Evolutionary conservation across 176 grass and related monocot species (phyloP).

Genomic region (Musa schizocarpa): DNA sequence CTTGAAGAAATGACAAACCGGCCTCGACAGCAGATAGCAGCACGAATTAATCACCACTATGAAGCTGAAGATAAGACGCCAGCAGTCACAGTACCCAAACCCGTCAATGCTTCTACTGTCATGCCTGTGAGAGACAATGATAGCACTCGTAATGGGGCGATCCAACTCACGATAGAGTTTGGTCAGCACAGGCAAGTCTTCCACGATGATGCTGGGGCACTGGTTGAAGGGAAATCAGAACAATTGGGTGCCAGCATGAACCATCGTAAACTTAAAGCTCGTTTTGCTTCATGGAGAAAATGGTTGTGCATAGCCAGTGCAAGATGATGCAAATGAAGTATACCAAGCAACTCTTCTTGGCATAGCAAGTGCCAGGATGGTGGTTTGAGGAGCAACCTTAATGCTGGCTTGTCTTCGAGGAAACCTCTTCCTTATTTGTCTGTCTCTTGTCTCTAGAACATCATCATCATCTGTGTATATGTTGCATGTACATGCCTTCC

Average conservation of each 20-base stretch:
- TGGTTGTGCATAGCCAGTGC: no score
- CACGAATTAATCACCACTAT: not conserved
- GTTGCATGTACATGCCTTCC: no score
- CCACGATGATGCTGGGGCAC: constrained; percentile 50
- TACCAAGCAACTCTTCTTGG: no score
- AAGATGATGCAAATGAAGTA: no score
- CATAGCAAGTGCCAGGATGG: no score
- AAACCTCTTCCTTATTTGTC: no score
- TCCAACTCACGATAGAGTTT: not conserved
- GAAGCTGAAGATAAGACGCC: not conserved
- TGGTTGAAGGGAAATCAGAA: constrained; percentile 38
- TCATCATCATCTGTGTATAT: no score
- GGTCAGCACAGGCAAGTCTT: constrained; percentile 55
- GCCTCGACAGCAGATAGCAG: not conserved
- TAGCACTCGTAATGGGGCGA: not conserved
- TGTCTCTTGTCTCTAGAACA: no score
- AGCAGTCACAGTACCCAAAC: not conserved
- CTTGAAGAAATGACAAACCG: not conserved
- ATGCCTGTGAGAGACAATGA: not conserved
- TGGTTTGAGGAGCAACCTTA: no score
- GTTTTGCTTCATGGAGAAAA: constrained; percentile 75
- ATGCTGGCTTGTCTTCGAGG: no score
- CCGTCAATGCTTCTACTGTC: not conserved
- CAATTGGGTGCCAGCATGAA: constrained; percentile 45
- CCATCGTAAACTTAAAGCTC: constrained; percentile 52